Evolutionary conservation across 805 yeast genomes (phyloP), one percentile per base, ranked within the genome.

Genomic region (Metschnikowia santaceciliae): DNA sequence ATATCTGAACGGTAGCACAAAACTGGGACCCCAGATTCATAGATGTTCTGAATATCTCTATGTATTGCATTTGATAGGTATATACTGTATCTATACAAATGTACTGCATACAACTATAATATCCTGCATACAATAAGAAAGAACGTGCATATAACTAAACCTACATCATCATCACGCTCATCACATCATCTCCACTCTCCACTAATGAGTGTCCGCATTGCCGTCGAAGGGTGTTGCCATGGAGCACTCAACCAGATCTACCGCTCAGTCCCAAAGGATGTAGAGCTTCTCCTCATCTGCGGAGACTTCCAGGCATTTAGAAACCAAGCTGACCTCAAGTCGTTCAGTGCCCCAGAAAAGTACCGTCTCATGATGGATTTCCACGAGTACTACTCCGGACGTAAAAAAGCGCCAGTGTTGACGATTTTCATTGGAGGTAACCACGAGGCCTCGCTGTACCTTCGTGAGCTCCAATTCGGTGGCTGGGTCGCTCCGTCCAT

Each of bases 401-500:
- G 60, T 17, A 71, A 68, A 43, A 65, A 48, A 30, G 96, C 96
- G 0, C 96, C 97, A 0, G 75, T 86, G 1, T 67, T 82, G 32
- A 92, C 98, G 0, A 58, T 94, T 0, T 86, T 92, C 57, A 81
- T 94, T 39, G 98, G 99, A 2, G 99, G 99, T 0, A 94, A 94
- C 67, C 99, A 94, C 62, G 99, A 94, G 63, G 83, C 94, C 3
- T 88, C 95, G 51, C 81, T 84, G 52, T 88, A 87, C 63, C 63
- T 94, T 54, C 72, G 79, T 53, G 90, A 87, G 58, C 68, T 91
- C 51, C 81, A 80, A 52, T 79, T 77, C 64, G 99, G 99, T 11
- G 99, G 99, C 0, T 94, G 92, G 88, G 91, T 88, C 1, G 95
- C 96, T 1, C 88, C 90, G 1, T 84, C 86, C 55, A 88, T 94